Base-by-base conservation (phyloP, 139 green algal species). In the Pseudopediastrum boryanum region DNA sequence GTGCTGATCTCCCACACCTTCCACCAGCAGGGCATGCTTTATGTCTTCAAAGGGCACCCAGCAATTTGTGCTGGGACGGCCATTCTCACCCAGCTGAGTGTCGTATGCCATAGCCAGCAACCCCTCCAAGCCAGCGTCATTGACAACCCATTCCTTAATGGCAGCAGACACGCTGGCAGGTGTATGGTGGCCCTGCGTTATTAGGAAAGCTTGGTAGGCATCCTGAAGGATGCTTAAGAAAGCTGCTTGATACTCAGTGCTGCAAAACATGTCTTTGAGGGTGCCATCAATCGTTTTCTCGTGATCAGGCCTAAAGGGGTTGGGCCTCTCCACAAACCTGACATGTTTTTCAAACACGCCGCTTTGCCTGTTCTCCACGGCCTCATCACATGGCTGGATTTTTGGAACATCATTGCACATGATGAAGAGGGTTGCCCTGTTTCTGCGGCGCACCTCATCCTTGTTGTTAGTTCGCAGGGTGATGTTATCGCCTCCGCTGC, bases 401-500 rank as follows among this genome's bases (percentile, higher is more conserved):
- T 51, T 72, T 31, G 64, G 64, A 5, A 72, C 64, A n/a, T 72
- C 64, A n/a, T 72, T 72, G 33, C 35, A 51, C 64, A 72, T 72
- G 23, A 72, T 72, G 38, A 72, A 72, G 5, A 72, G 31, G 4
- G 64, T 72, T 39, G 41, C 52, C 23, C 64, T 39, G 16, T 72
- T 72, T 9, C 21, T 31, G 64, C 52, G 38, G 41, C 21, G 4
- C 6, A 21, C 35, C 64, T 72, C 64, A 46, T 72, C 64, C 36
- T 72, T 51, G 36, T 72, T 21, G 21, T 72, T 72, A 5, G 38
- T 72, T 39, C 64, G 64, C 64, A 72, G 38, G 4, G 36, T 51
- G 64, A 72, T 72, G 3, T 21, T 36, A 41, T 72, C 64, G 2
- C 64, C 64, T 5, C 64, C 64, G 19, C 64, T 72, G 25, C 36